Base-by-base conservation (phyloP, 495 filamentous ascomycete genomes). In the Saxophila tyrrhenica region DNA sequence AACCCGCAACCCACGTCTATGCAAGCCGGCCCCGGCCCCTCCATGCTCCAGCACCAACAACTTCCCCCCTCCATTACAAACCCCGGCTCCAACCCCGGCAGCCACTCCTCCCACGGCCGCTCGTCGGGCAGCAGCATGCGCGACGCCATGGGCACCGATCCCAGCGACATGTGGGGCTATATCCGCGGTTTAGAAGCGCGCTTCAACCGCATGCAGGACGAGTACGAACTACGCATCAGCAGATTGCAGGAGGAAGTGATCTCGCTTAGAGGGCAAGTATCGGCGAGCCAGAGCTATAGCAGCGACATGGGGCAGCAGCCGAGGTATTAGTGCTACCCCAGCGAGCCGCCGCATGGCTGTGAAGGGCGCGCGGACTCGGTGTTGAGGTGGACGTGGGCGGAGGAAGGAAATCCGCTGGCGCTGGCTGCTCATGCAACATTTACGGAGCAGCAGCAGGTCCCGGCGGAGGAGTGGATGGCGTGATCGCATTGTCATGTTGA, bases 101-200 rank as follows among this genome's bases (percentile, higher is more conserved):
- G 69, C 50, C 56, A 66, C 24, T 71, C 69, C 2, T 65, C 60
- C 39, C 69, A 71, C 52, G 66, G 63, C 39, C 55, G 48, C 23
- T 62, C 64, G 49, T 69, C 65, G 19, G 67, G 55, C 3, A 64
- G 58, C 60, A 71, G 67, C 52, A 64, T 64, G 56, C 67, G 68
- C 39, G 68, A 71, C 32, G 24, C 64, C 22, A 50, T 70, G 11
- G 61, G 63, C 29, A 25, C 24, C 22, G 61, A 54, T 11, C 48
- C 23, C 5, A 44, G 13, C 19, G 64, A 69, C 43, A 44, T 69
- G 22, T 65, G 56, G 64, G 20, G 20, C 25, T 64, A 67, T 56
- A 57, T 71, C n/a, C 62, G 65, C 3, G 50, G 57, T 9, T 50
- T 71, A 7, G 67, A 71, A 52, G 23, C 10, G 3, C 54, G 64